Percentiles rank a stretch among this genome's conserved stretches.
Evolutionary conservation across 176 grass and related monocot genomes (phyloP).

Genomic region (sorghum (Sorghum bicolor)): Sorghum_bicolor_NCBIv3 NC_012873.2:6992501-6993000

Average conservation of each 20-base stretch:
- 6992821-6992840: constrained; percentile 70
- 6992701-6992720: constrained; percentile 63
- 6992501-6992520: not conserved
- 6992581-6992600: constrained; percentile 93
- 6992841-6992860: constrained; percentile 65
- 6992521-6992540: constrained; percentile 75
- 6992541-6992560: constrained; percentile 82
- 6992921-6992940: constrained; percentile 46
- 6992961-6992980: not conserved
- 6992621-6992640: constrained; percentile 93
- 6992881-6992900: constrained; percentile 70
- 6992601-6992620: constrained; percentile 84
- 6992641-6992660: constrained; percentile 68
- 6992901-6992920: constrained; percentile 23
- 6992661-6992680: constrained; percentile 66
- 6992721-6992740: not conserved
- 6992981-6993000: not conserved
- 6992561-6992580: constrained; percentile 88
- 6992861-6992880: constrained; percentile 74
- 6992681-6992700: constrained; percentile 70
- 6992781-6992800: constrained; percentile 62
- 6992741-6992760: constrained; percentile 48
- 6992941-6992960: not conserved
- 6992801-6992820: constrained; percentile 70
- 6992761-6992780: constrained; percentile 63